Evolutionary conservation across 177 flowering plant species (phyloP).

Genomic region (Telopea speciosissima): DNA sequence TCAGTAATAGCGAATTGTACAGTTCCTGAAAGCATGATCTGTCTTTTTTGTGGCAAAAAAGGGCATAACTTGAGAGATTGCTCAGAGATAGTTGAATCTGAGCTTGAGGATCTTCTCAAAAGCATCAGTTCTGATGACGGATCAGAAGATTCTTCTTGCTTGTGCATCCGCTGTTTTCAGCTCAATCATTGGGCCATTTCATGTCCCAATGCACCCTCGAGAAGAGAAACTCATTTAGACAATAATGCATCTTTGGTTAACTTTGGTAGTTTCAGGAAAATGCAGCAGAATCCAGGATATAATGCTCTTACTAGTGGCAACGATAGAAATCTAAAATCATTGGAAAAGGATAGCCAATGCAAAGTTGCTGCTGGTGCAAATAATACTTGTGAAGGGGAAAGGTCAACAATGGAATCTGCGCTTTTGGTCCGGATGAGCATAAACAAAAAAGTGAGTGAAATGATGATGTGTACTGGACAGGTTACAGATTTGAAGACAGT

Average conservation of each 20-base stretch:
- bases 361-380: constrained; percentile 7
- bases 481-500: constrained; percentile 6
- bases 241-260: constrained; percentile 16
- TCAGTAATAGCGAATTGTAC: constrained; percentile 18
- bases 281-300: constrained; percentile 8
- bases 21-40: constrained; percentile 16
- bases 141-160: constrained; percentile 31
- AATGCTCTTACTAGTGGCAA: constrained; percentile 1
- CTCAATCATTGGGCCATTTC: constrained; percentile 71
- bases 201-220: constrained; percentile 43
- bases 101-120: constrained; percentile 42
- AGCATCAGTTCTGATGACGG: constrained; percentile 25
- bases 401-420: constrained; percentile 5
- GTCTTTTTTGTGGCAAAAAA: constrained; percentile 70
- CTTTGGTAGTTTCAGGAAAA: constrained; percentile 5
- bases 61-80: constrained; percentile 60
- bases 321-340: constrained; percentile 4
- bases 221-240: constrained; percentile 12
- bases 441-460: constrained; percentile 11
- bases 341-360: constrained; percentile 7
- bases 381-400: constrained; percentile 14
- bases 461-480: constrained; percentile 5
- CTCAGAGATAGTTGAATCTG: constrained; percentile 40
- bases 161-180: constrained; percentile 68
- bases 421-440: constrained; percentile 4